phyloP scores from a whole-genome alignment of 306 rosid species.

The Rosa multiflora region DNA sequence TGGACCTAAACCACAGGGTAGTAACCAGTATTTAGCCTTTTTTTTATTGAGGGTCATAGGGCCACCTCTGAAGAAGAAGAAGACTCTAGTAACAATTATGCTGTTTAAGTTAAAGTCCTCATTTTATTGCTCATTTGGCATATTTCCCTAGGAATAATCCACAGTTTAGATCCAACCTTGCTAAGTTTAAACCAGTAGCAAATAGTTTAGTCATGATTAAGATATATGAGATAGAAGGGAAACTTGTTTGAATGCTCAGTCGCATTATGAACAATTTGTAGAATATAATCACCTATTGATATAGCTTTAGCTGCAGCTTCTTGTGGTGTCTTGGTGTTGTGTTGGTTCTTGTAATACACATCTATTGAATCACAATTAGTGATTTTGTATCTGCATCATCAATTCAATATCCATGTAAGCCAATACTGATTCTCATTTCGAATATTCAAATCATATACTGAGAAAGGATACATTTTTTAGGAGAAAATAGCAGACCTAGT shows the following conservation, averaged over 20 bases:
- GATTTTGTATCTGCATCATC: conserved; percentile 70
- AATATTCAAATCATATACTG: background rate
- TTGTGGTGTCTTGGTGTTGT: conserved; percentile 92
- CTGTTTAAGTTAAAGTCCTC: conserved; percentile 69
- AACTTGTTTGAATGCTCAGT: background rate
- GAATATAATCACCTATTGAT: conserved; percentile 49
- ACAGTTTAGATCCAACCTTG: conserved; percentile 89
- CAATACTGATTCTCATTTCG: background rate
- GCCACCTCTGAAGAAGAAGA: too few relatives aligned
- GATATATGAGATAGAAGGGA: too few relatives aligned
- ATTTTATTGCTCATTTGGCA: conserved; percentile 77
- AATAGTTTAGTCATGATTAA: background rate
- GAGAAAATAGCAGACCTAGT: conserved; percentile 56
- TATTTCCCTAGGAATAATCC: conserved; percentile 62
- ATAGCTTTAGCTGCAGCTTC: conserved; percentile 88
- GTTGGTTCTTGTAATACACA: conserved; percentile 68
- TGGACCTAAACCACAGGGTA: too few relatives aligned
- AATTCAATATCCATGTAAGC: conserved; percentile 8
- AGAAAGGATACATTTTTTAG: background rate
- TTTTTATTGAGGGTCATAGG: too few relatives aligned
- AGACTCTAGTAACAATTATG: background rate
- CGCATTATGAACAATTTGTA: background rate
- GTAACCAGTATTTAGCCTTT: too few relatives aligned
- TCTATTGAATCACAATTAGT: conserved; percentile 90
- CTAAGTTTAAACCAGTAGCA: background rate